These are phyloP conservation scores for Fusarium sublunatum DNA, from an alignment of 2,329 filamentous ascomycete species.

Conservation along the genomic window DNA sequence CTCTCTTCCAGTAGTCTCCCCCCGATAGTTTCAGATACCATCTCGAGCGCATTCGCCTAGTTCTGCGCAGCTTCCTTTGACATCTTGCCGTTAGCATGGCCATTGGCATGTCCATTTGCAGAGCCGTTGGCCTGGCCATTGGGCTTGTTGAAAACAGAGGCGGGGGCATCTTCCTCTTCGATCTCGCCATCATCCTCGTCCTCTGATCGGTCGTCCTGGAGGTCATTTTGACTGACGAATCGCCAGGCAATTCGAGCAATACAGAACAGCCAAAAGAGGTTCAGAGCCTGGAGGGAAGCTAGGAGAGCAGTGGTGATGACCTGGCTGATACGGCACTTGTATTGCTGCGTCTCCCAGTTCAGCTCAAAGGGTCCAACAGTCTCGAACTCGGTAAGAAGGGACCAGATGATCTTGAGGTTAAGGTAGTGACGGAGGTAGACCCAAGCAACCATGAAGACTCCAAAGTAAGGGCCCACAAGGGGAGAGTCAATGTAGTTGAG, in stretches of 20 bases:
- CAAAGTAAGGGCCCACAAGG: slow-evolving; percentile 86
- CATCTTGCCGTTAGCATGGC: slow-evolving; percentile 32
- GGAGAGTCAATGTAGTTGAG: slow-evolving; percentile 89
- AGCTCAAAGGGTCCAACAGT: slow-evolving; percentile 80
- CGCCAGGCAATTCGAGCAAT: slow-evolving; percentile 80
- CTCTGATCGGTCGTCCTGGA: slow-evolving; percentile 79
- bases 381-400: slow-evolving; percentile 78
- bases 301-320: slow-evolving; percentile 74
- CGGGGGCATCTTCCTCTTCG: slow-evolving; percentile 61
- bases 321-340: slow-evolving; percentile 78
- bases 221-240: slow-evolving; percentile 70
- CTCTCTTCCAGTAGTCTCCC: neutral
- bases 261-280: slow-evolving; percentile 84
- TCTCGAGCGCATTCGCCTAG: slow-evolving; percentile 12
- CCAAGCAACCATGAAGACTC: slow-evolving; percentile 84
- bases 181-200: slow-evolving; percentile 62
- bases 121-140: slow-evolving; percentile 33
- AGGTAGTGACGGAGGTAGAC: slow-evolving; percentile 90
- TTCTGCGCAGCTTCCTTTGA: slow-evolving; percentile 28
- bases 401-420: slow-evolving; percentile 81
- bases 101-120: slow-evolving; percentile 29
- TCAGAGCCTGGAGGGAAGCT: slow-evolving; percentile 76
- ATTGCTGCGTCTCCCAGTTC: slow-evolving; percentile 80
- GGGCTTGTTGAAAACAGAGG: slow-evolving; percentile 45
- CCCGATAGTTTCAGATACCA: slow-evolving; percentile 1